phyloP scores from a whole-genome alignment of 495 filamentous ascomycete species.

The Aspergillus taichungensis region DNA sequence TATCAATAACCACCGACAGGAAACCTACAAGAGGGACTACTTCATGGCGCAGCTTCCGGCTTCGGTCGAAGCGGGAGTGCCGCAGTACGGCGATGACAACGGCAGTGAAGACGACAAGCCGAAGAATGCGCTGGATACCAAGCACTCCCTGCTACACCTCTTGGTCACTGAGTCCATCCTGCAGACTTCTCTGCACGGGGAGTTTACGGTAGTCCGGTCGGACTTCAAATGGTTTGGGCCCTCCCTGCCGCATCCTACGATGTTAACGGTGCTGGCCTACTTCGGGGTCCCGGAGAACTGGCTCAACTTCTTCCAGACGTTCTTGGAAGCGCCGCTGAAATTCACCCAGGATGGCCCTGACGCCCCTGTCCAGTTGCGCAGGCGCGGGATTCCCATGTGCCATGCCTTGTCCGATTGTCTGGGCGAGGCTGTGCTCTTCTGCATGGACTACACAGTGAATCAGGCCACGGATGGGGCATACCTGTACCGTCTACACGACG shows the following conservation, averaged over 20 bases:
- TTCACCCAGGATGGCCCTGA: slow-evolving; percentile 45
- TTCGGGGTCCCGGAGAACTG: slow-evolving; percentile 53
- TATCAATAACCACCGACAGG: slow-evolving; percentile 27
- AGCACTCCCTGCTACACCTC: slow-evolving; percentile 52
- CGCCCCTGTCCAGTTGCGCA: slow-evolving; percentile 35
- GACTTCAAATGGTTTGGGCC: slow-evolving; percentile 56
- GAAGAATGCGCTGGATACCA: slow-evolving; percentile 42
- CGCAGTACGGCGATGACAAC: slow-evolving; percentile 27
- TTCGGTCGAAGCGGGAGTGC: slow-evolving; percentile 12
- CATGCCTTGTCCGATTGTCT: slow-evolving; percentile 52
- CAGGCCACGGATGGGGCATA: slow-evolving; percentile 42
- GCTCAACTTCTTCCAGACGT: slow-evolving; percentile 53
- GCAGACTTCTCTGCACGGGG: slow-evolving; percentile 44
- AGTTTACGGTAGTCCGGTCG: slow-evolving; percentile 52
- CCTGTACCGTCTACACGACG: slow-evolving; percentile 57
- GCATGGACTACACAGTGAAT: slow-evolving; percentile 58
- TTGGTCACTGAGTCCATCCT: slow-evolving; percentile 56
- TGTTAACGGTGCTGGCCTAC: slow-evolving; percentile 46
- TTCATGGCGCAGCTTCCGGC: slow-evolving; percentile 45
- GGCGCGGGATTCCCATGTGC: slow-evolving; percentile 49
- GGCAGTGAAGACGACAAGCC: slow-evolving; percentile 15
- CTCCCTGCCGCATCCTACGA: slow-evolving; percentile 50
- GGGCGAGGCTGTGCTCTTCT: slow-evolving; percentile 54
- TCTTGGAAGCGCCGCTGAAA: slow-evolving; percentile 50
- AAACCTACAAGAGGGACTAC: slow-evolving; percentile 39